Base-by-base conservation (phyloP, 495 filamentous ascomycete species). In the Penicillium pancosmium region DNA sequence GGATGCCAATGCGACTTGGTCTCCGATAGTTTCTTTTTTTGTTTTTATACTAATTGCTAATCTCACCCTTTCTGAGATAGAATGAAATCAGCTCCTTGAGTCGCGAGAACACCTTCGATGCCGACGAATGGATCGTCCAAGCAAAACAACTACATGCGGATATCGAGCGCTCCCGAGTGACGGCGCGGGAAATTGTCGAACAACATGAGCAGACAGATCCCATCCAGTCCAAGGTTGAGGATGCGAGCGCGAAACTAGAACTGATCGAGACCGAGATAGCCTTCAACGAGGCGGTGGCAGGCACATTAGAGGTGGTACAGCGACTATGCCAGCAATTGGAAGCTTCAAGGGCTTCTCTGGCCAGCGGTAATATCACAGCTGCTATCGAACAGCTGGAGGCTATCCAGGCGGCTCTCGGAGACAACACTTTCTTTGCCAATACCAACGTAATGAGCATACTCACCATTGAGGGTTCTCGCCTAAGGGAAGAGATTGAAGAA, bases 101-200 rank as follows among this genome's bases (percentile, higher is more conserved):
- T 77, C 82, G 84, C 40, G 84, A 88, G 47, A 88, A 84, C 41
- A 86, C 86, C 44, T 84, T 88, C 19, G 89, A 94, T 66, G 87
- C 94, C 61, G 87, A 91, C 66, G 79, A 85, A 59, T 97, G 93
- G 93, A 88, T 94, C 55, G 71, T 79, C 19, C 90, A 93, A 70
- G 91, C 92, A 34, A 88, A 89, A 69, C 84, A 88, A 51, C 84
- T 96, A n/a, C 88, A 91, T 65, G 80, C 82, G 33, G 93, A 96
- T 63, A 90, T 97, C 57, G 81, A 89, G 63, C 80, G 80, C 35
- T 89, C 91, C 16, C 83, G 87, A 59, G 77, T 80, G 10, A 86
- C 87, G 27, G 91, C 92, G 16, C 85, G 83, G 51, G 84, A 89
- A 47, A 94, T 97, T 48, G 82, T 91, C 9, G 81, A 83, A 55